These are phyloP conservation scores for Sporothrix pallida DNA, from an alignment of 2,329 filamentous ascomycete species.

Conservation along the genomic window DNA sequence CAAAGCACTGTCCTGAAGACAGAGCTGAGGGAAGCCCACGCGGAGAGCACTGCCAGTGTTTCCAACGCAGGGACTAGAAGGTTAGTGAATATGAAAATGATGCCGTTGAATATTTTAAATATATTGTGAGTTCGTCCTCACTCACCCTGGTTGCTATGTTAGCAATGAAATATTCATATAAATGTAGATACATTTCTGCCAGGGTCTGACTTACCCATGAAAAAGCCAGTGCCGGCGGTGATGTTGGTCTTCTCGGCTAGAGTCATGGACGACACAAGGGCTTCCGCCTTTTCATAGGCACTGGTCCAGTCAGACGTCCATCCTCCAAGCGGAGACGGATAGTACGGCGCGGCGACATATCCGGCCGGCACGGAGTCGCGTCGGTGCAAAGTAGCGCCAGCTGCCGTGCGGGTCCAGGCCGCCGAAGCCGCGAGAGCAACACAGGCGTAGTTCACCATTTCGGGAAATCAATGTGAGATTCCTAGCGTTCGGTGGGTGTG, in stretches of 20 bases:
- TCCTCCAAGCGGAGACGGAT: constrained; percentile 74
- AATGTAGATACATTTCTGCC: background rate
- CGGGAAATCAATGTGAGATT: background rate
- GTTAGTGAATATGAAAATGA: background rate
- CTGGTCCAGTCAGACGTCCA: constrained; percentile 71
- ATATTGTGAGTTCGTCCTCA: background rate
- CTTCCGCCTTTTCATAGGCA: constrained; percentile 72
- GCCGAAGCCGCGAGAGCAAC: constrained; percentile 21
- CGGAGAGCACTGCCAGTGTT: constrained; percentile 56
- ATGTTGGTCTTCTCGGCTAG: constrained; percentile 81
- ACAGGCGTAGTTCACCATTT: constrained; percentile 24
- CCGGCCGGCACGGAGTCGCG: constrained; percentile 43
- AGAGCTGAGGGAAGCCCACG: constrained; percentile 69
- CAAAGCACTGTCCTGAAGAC: constrained; percentile 80
- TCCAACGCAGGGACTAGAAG: constrained; percentile 63
- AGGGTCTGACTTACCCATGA: constrained; percentile 60
- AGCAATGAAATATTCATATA: background rate
- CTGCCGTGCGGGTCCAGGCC: constrained; percentile 36
- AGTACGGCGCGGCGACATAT: constrained; percentile 65
- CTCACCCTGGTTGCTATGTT: background rate
- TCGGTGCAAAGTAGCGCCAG: constrained; percentile 39
- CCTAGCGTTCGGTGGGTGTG: background rate
- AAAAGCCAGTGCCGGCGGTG: constrained; percentile 72
- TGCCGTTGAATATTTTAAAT: background rate
- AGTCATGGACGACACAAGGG: constrained; percentile 75